These are phyloP conservation scores for Russula brevipes DNA, from an alignment of 768 basidiomycete genomes.

Conservation along the genomic window DNA sequence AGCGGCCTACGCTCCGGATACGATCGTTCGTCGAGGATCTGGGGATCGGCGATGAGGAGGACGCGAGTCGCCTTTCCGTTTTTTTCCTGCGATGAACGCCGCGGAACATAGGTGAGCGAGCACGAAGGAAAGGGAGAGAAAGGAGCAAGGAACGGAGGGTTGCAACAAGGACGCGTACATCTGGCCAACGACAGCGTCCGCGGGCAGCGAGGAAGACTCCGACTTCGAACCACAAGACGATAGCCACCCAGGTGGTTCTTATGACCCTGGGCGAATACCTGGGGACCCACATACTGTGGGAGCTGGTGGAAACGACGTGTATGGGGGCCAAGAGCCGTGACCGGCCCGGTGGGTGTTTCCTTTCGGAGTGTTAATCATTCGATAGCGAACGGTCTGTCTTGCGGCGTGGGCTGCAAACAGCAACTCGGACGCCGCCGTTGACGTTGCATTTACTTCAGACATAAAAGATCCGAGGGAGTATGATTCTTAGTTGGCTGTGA, in stretches of 20 bases:
- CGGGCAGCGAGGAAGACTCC: conserved; percentile 42
- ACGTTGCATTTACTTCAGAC: neutral
- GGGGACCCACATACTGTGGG: neutral
- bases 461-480: neutral
- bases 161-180: neutral
- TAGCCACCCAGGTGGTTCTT: conserved; percentile 54
- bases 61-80: conserved; percentile 32
- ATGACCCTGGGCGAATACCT: conserved; percentile 30
- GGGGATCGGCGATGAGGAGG: conserved; percentile 85
- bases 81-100: neutral
- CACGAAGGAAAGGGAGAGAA: neutral
- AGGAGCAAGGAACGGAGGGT: neutral
- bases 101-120: neutral
- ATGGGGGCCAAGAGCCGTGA: no score
- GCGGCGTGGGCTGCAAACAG: neutral
- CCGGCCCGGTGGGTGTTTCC: no score
- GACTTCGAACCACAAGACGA: conserved; percentile 68
- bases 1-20: conserved; percentile 57
- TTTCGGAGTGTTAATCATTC: no score
- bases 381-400: neutral
- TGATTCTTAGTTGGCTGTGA: neutral
- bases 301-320: neutral
- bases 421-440: neutral
- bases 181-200: conserved; percentile 14
- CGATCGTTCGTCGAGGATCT: conserved; percentile 71